Percentiles rank a stretch among this genome's conserved stretches.
Conservation (phyloP, 768 basidiomycete genomes). For the Pisolithus tinctorius region DNA sequence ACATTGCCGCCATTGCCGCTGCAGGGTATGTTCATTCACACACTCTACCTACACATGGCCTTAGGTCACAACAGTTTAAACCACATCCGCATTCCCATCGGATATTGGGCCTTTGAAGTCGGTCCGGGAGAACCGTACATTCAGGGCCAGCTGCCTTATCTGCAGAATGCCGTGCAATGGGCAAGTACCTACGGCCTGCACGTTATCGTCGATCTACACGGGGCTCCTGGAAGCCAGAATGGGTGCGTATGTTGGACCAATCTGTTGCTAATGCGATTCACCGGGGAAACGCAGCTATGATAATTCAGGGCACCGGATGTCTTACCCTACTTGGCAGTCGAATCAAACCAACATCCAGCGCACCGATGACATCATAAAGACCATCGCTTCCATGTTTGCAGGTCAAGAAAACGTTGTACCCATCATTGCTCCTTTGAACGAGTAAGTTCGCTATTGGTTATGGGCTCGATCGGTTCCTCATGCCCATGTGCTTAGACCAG, state of each 20-base stretch:
- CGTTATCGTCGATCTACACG: slow-evolving; percentile 74
- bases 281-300: slow-evolving; percentile 49
- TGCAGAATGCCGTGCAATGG: slow-evolving; percentile 62
- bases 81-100: slow-evolving; percentile 79
- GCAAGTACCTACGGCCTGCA: slow-evolving; percentile 68
- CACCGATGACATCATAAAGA: slow-evolving; percentile 58
- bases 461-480: background rate
- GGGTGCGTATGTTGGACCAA: slow-evolving; percentile 37
- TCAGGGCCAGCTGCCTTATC: slow-evolving; percentile 67
- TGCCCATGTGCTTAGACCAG: slow-evolving; percentile 44
- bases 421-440: slow-evolving; percentile 71
- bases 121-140: slow-evolving; percentile 72
- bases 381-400: slow-evolving; percentile 53
- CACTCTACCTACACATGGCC: slow-evolving; percentile 1
- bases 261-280: slow-evolving; percentile 1
- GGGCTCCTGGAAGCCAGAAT: slow-evolving; percentile 81
- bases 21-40: slow-evolving; percentile 48
- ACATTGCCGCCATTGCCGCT: slow-evolving; percentile 67
- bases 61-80: slow-evolving; percentile 48
- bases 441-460: slow-evolving; percentile 35
- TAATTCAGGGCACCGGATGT: slow-evolving; percentile 65
- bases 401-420: slow-evolving; percentile 49
- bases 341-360: slow-evolving; percentile 59
- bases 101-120: slow-evolving; percentile 88
- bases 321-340: slow-evolving; percentile 64